Evolutionary conservation across 108 stramenopile genomes (phyloP).

Genomic region (Seminavis robusta): DNA sequence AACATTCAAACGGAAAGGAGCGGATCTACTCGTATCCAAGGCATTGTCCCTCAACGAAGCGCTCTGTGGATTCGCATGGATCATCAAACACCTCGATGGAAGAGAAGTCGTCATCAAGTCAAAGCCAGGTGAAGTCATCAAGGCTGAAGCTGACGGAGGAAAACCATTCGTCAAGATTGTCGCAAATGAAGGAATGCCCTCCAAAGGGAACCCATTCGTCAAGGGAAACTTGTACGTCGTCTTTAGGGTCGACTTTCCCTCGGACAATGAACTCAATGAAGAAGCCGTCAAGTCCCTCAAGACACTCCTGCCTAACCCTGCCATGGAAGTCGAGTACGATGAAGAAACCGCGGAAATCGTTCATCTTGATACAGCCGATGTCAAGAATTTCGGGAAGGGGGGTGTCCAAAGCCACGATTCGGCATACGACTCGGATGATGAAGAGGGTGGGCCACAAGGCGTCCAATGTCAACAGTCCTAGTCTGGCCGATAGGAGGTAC

Average conservation of each 20-base stretch:
- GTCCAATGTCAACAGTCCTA: conserved; percentile 89
- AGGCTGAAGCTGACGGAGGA: conserved; percentile 61
- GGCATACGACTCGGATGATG: conserved; percentile 76
- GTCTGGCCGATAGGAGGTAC: too few relatives aligned
- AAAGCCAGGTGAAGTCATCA: conserved; percentile 89
- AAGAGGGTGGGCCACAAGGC: conserved; percentile 55
- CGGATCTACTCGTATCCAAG: conserved; percentile 92
- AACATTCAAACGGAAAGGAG: conserved; percentile 95
- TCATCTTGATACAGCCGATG: conserved; percentile 76
- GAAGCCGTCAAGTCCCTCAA: conserved; percentile 50
- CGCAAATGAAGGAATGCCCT: conserved; percentile 94
- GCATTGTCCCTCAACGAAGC: conserved; percentile 92
- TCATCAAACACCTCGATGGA: conserved; percentile 89
- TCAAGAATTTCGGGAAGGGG: conserved; percentile 82
- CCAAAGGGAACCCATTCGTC: conserved; percentile 90
- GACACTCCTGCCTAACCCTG: conserved; percentile 65
- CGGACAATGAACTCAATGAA: conserved; percentile 47
- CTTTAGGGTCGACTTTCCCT: conserved; percentile 90
- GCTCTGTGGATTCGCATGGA: conserved; percentile 94
- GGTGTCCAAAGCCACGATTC: conserved; percentile 44
- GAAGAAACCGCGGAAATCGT: conserved; percentile 68
- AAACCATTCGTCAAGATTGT: conserved; percentile 85
- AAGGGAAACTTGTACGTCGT: conserved; percentile 93
- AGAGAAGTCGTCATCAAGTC: conserved; percentile 82
- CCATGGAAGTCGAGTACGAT: conserved; percentile 70